phyloP scores from a whole-genome alignment of 306 rosid genomes.

The Alnus glutinosa region DNA sequence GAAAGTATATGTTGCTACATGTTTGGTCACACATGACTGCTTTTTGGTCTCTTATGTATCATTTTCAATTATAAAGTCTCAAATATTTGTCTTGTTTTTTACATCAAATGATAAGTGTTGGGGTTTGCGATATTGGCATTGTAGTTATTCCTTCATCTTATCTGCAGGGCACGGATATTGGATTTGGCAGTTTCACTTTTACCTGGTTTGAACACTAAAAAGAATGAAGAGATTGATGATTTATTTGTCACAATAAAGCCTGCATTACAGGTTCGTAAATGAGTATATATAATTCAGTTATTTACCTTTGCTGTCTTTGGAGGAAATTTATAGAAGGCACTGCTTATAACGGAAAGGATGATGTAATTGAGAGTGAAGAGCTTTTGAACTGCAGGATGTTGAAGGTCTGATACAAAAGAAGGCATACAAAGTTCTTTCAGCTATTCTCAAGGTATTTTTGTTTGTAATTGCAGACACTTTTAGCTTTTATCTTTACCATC shows the following conservation, averaged over 20 bases:
- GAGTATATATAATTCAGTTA: constrained; percentile 6
- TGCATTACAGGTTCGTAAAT: constrained; percentile 63
- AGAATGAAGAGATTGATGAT: constrained; percentile 35
- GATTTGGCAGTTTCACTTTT: constrained; percentile 77
- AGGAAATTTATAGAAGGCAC: neutral
- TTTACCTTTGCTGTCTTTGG: constrained; percentile 17
- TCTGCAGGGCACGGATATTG: constrained; percentile 63
- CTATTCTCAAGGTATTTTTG: constrained; percentile 68
- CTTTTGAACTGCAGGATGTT: constrained; percentile 63
- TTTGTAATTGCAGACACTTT: constrained; percentile 6
- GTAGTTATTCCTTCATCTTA: constrained; percentile 23
- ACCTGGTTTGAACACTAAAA: constrained; percentile 59
- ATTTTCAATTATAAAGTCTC: neutral
- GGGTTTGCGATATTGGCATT: no score
- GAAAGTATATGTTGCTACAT: no score
- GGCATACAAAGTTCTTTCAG: constrained; percentile 88
- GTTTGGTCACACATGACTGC: neutral
- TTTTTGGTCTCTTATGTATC: neutral
- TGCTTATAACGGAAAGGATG: constrained; percentile 5
- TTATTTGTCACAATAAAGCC: constrained; percentile 43
- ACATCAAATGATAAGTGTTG: no score
- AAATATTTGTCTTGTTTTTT: neutral
- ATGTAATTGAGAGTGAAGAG: constrained; percentile 5
- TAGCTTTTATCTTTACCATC: constrained; percentile 19
- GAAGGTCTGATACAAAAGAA: constrained; percentile 90